Evolutionary conservation across 495 filamentous ascomycete genomes (phyloP), one percentile per base, ranked within the genome.

Genomic region (Daldinia decipiens): DNA sequence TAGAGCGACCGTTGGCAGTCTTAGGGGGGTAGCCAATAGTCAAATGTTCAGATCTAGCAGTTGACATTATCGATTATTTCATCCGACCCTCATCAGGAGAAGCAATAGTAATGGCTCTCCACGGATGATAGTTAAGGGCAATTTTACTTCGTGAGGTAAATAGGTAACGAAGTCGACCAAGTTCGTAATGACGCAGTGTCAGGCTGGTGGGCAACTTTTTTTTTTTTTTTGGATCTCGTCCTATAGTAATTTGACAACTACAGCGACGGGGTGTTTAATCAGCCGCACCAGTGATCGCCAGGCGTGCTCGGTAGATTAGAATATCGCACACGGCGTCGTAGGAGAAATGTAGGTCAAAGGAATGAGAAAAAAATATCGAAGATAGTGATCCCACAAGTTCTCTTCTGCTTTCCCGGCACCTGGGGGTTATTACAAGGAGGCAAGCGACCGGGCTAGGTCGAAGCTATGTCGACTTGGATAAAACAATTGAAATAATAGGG

Each of bases 51-150:
- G 92, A 87, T 90, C 93, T 87, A 91, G 90, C 88, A 80, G 91
- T 93, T 83, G 92, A 91, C 95, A 98, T 98, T 92, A 95, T 92
- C 84, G 82, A 91, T 92, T 92, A 92, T 83, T 56, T 79, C 81
- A 79, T 75, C 79, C 74, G 78, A 77, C 77, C 78, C 79, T 83
- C 79, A 82, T 84, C 74, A 79, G 77, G 75, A 77, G 72, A 70
- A 63, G 62, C 73, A 68, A 57, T 40, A 72, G 53, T 77, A 77
- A 52, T 54, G 55, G 63, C 70, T 70, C 75, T 76, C 73, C 62
- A 74, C 73, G 70, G 75, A 76, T 75, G 75, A 67, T 64, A 59
- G 50, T 68, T 68, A 55, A 65, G 75, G 70, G 75, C 65, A 68
- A 64, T 65, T 59, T 52, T 54, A 57, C 70, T 68, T 65, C 60